Evolutionary conservation across 179 eudicot genomes (phyloP), one percentile per base, ranked within the genome.

Genomic region (Kewa caespitosa): DNA sequence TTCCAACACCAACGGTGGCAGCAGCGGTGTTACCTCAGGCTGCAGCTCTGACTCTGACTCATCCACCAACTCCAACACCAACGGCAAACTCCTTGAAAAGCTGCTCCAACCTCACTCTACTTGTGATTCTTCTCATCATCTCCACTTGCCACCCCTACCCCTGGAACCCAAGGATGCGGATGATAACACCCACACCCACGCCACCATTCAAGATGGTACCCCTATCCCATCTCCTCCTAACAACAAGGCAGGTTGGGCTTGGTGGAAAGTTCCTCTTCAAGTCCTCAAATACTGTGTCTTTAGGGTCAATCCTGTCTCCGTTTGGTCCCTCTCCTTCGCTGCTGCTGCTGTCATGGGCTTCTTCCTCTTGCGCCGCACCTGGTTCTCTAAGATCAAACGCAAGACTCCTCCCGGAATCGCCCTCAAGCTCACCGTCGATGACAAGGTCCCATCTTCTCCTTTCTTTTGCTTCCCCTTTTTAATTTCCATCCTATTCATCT

Each of bases 261-360:
- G 98, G 99, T 93, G 98, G 99, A 95, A 84, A 85, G 81, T 90
- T 74, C 99, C 99, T 3, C 46, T 93, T 63, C 94, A 91, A 83
- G 79, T 95, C 33, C 65, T 95, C 77, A 93, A 74, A 67, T 90
- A 82, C 59, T 93, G 92, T 84, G 89, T 88, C 55, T 76, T 84
- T 38, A 89, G 88, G 87, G 95, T 86, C 38, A 91, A 84, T 32
- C 99, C 98, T 7, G 79, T 88, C 28, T 96, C 98, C 6, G 79
- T 88, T 31, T 96, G 99, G 99, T 87, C 92, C 20, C 77, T 93
- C 33, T 91, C 99, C 22, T 86, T 89, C 52, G 98, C 96, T 0
- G 97, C 96, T 2, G 98, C 98, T 14, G 98, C 98, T 8, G 67
- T 91, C 4, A 80, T 93, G 90, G 98, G 98, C 2, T 78, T 91